A percentile compares a stretch with the other conserved stretches of the same genome.
These are phyloP conservation scores for Lachnellula subtilissima DNA, from an alignment of 2,329 filamentous ascomycete species.

Conservation along the genomic window DNA sequence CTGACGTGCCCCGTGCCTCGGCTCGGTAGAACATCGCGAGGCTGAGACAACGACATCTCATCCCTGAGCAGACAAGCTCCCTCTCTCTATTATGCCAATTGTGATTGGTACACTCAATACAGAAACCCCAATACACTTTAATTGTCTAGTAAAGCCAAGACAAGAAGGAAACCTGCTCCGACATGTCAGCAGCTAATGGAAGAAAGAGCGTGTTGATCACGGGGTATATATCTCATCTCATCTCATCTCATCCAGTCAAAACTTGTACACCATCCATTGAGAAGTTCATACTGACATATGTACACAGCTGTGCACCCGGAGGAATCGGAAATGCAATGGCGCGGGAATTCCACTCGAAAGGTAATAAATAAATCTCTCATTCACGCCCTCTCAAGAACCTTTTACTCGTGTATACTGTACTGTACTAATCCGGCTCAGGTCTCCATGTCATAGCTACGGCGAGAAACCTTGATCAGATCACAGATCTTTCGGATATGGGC, in stretches of 20 bases:
- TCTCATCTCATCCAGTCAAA: neutral
- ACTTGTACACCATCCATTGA: neutral
- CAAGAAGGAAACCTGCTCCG: neutral
- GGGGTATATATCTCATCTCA: constrained; percentile 8
- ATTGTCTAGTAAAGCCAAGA: neutral
- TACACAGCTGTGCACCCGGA: constrained; percentile 26
- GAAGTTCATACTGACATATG: neutral
- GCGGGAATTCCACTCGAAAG: constrained; percentile 34
- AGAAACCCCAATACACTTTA: neutral
- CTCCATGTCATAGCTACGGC: constrained; percentile 39
- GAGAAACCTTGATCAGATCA: constrained; percentile 33
- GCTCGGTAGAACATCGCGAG: too few relatives aligned
- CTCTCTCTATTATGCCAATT: too few relatives aligned
- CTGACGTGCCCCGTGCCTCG: too few relatives aligned
- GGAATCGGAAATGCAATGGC: constrained; percentile 40
- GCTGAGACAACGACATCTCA: too few relatives aligned
- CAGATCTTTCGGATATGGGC: constrained; percentile 24
- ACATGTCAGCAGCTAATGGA: constrained; percentile 1
- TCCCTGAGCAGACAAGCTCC: too few relatives aligned
- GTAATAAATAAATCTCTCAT: constrained; percentile 7
- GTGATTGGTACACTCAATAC: neutral
- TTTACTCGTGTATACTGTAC: neutral
- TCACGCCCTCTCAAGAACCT: neutral
- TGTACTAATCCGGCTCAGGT: constrained; percentile 16
- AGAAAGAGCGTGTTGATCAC: constrained; percentile 18